Evolutionary conservation across 1,284 basidiomycete genomes (phyloP).

Genomic region (Cutaneotrichosporon sp.): DNA sequence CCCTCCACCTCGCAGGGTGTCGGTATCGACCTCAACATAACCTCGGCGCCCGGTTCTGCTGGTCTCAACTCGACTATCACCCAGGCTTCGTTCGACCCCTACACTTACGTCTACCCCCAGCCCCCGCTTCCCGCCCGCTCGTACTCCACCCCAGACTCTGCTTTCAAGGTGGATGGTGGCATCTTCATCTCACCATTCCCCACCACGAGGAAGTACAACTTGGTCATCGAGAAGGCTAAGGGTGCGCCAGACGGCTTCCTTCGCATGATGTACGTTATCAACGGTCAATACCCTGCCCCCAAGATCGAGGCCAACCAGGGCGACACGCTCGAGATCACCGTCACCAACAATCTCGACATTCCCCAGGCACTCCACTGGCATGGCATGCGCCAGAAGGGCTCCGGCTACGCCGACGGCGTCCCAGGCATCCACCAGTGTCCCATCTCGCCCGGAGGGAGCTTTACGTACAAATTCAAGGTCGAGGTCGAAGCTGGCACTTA

Average conservation of each 20-base stretch:
- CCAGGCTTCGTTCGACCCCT: background rate
- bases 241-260: conserved; percentile 23
- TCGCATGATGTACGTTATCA: conserved; percentile 22
- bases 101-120: conserved; percentile 18
- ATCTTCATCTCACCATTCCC: background rate
- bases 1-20: background rate
- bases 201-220: conserved; percentile 9
- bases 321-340: conserved; percentile 36
- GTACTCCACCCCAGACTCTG: background rate
- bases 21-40: background rate
- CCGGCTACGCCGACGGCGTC: conserved; percentile 37
- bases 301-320: conserved; percentile 41
- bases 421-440: conserved; percentile 56
- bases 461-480: background rate
- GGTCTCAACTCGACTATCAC: background rate
- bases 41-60: background rate
- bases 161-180: conserved; percentile 10
- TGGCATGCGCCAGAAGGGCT: conserved; percentile 38
- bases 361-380: conserved; percentile 42
- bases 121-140: conserved; percentile 14
- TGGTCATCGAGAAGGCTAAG: conserved; percentile 11
- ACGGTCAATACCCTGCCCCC: conserved; percentile 29
- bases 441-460: conserved; percentile 49
- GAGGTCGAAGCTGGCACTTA: conserved; percentile 5
- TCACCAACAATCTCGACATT: conserved; percentile 34